Evolutionary conservation across 352 stramenopile species (phyloP).

Genomic region (Globisporangium iwayamae): DNA sequence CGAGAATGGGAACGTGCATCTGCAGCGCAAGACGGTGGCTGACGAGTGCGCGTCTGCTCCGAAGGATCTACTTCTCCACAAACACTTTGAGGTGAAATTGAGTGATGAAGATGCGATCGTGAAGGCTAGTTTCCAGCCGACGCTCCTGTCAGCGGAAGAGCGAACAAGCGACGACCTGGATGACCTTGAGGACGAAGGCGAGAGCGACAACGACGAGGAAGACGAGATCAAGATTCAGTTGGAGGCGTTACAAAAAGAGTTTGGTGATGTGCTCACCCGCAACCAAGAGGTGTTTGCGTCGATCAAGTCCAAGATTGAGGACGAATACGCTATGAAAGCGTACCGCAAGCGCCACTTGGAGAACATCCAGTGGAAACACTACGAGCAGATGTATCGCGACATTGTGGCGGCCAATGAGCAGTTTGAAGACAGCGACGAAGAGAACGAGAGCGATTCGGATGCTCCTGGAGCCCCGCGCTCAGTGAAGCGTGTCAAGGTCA

Average conservation of each 20-base stretch:
- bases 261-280: constrained; percentile 33
- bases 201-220: constrained; percentile 39
- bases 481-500: constrained; percentile 12
- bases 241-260: constrained; percentile 38
- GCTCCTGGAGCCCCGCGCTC: constrained; percentile 6
- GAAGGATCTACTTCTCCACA: constrained; percentile 50
- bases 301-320: constrained; percentile 34
- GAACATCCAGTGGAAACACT: constrained; percentile 49
- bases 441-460: constrained; percentile 19
- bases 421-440: constrained; percentile 56
- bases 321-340: constrained; percentile 44
- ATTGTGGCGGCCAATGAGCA: constrained; percentile 31
- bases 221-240: constrained; percentile 55
- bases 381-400: constrained; percentile 73
- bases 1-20: constrained; percentile 34
- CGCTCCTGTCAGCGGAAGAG: constrained; percentile 38
- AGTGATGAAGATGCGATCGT: constrained; percentile 27
- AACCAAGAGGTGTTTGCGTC: constrained; percentile 38
- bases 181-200: constrained; percentile 34
- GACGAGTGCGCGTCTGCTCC: constrained; percentile 3
- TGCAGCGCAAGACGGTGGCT: constrained; percentile 23
- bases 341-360: constrained; percentile 47
- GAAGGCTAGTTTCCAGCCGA: constrained; percentile 36
- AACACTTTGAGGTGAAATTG: constrained; percentile 53
- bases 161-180: constrained; percentile 36